Evolutionary conservation across 495 filamentous ascomycete species (phyloP).

Genomic region (Eremomyces bilateralis): DNA sequence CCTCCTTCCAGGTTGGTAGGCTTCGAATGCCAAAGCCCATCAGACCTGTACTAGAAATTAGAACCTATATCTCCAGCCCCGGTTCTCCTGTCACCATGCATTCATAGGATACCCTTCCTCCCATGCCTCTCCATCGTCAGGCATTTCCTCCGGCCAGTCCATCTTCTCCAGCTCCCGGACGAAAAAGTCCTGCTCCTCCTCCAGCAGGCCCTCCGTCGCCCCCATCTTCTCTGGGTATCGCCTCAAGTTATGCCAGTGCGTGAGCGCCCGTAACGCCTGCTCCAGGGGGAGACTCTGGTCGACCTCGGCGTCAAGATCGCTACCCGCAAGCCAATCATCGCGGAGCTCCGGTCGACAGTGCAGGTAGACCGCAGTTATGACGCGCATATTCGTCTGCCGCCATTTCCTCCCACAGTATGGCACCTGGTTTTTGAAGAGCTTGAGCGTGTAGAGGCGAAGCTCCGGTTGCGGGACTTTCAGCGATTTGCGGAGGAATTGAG

Average conservation of each 20-base stretch:
- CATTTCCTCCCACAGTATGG: conserved; percentile 96
- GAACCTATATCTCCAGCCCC: no score
- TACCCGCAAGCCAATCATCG: conserved; percentile 86
- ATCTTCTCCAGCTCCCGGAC: conserved; percentile 70
- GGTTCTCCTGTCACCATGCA: no score
- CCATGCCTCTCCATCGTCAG: no score
- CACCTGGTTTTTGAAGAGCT: conserved; percentile 94
- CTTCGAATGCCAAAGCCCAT: no score
- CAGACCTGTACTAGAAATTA: no score
- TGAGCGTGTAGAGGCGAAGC: conserved; percentile 82
- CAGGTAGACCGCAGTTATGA: conserved; percentile 90
- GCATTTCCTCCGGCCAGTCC: conserved; percentile 26
- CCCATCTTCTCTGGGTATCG: conserved; percentile 67
- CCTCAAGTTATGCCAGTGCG: conserved; percentile 80
- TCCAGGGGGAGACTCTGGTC: conserved; percentile 82
- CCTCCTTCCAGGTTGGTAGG: no score
- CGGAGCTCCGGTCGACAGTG: conserved; percentile 80
- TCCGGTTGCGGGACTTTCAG: conserved; percentile 77
- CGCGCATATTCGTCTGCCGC: conserved; percentile 94
- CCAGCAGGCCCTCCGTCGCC: conserved; percentile 34
- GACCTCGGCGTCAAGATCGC: conserved; percentile 76
- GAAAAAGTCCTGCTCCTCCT: conserved; percentile 80
- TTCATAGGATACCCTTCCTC: no score
- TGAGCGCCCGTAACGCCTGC: conserved; percentile 65
- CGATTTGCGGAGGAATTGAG: conserved; percentile 66